phyloP scores from a whole-genome alignment of 305 asterid genomes.

The Fraxinus dipetala region DNA sequence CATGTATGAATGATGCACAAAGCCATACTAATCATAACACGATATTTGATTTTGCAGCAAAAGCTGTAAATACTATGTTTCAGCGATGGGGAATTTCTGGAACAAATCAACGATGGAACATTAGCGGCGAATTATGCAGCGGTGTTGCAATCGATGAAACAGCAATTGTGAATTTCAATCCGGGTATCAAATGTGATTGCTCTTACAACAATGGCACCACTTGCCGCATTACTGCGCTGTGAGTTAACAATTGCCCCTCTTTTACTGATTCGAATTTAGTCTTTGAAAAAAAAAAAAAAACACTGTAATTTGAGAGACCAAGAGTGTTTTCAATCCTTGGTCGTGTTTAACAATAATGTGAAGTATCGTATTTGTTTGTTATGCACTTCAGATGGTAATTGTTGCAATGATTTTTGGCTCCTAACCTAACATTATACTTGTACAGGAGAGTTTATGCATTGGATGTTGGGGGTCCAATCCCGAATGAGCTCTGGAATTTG shows the following conservation, averaged over 20 bases:
- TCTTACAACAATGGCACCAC: slow-evolving; percentile 27
- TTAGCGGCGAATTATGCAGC: slow-evolving; percentile 56
- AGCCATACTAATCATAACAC: background rate
- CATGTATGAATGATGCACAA: background rate
- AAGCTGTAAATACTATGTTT: slow-evolving; percentile 52
- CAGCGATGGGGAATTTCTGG: slow-evolving; percentile 43
- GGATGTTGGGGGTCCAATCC: slow-evolving; percentile 49
- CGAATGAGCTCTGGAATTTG: slow-evolving; percentile 78
- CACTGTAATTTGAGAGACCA: background rate
- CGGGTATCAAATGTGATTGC: slow-evolving; percentile 73
- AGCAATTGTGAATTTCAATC: slow-evolving; percentile 31
- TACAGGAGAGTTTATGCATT: slow-evolving; percentile 58
- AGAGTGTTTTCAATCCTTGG: background rate
- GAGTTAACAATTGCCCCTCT: slow-evolving; percentile 19
- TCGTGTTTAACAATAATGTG: background rate
- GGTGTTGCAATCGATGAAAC: slow-evolving; percentile 50
- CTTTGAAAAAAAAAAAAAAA: background rate
- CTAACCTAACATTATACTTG: background rate
- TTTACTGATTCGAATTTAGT: background rate
- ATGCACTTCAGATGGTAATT: background rate
- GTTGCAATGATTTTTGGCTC: background rate
- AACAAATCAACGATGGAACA: slow-evolving; percentile 48
- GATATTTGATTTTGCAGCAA: slow-evolving; percentile 34
- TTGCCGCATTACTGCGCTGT: slow-evolving; percentile 70
- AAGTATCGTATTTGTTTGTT: background rate